Conservation (phyloP, 345 rosid genomes). For the Carallia pectinifolia region DNA sequence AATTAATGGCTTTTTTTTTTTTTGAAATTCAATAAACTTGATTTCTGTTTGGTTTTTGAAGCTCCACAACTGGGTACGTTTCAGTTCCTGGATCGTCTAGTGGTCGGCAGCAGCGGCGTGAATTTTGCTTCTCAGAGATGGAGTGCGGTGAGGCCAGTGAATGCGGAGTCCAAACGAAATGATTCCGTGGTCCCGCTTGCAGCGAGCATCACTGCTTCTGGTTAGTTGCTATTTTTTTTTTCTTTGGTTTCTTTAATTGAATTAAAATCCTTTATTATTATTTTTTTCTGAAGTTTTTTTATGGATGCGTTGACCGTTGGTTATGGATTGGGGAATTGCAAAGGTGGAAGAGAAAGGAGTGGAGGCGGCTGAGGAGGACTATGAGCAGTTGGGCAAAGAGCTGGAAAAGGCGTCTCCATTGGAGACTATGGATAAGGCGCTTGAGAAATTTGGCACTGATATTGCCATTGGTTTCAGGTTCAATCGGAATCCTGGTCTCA, state of each 20-base stretch:
- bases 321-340: constrained; percentile 22
- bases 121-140: constrained; percentile 42
- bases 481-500: too few relatives aligned
- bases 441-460: constrained; percentile 71
- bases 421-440: constrained; percentile 83
- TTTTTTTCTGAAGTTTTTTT: neutral
- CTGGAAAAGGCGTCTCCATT: constrained; percentile 78
- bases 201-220: constrained; percentile 58
- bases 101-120: constrained; percentile 29
- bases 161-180: constrained; percentile 56
- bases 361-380: constrained; percentile 37
- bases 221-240: constrained; percentile 27
- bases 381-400: constrained; percentile 51
- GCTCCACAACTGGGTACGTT: constrained; percentile 58
- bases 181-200: constrained; percentile 48
- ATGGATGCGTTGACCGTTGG: neutral
- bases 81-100: constrained; percentile 40
- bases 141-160: constrained; percentile 42
- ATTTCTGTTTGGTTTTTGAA: constrained; percentile 10
- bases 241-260: too few relatives aligned
- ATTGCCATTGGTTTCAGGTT: constrained; percentile 96
- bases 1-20: too few relatives aligned
- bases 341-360: constrained; percentile 60
- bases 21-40: too few relatives aligned
- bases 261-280: neutral